Percentiles rank a stretch among this genome's conserved stretches.
Conservation (phyloP, 192 early-diverging fungal species). For the Gigaspora rosea region DNA sequence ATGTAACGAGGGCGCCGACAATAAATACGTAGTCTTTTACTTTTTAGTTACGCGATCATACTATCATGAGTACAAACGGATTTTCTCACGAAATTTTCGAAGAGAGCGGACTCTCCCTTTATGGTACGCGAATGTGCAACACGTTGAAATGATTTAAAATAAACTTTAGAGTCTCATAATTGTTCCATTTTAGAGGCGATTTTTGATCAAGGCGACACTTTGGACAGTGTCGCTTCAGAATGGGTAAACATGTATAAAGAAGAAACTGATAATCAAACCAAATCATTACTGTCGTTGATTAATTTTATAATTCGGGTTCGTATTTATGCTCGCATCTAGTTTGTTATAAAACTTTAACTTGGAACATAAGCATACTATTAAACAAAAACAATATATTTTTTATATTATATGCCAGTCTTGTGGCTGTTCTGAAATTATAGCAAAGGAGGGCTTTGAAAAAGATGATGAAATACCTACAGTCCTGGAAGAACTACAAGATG, state of each 20-base stretch:
- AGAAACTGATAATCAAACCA: slow-evolving; percentile 44
- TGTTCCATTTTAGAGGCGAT: slow-evolving; percentile 38
- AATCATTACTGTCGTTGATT: slow-evolving; percentile 67
- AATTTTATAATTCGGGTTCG: slow-evolving; percentile 71
- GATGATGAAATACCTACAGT: slow-evolving; percentile 57
- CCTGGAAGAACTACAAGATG: slow-evolving; percentile 61
- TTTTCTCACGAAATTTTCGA: no score
- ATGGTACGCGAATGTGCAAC: no score
- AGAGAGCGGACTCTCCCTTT: no score
- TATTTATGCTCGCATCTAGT: not conserved
- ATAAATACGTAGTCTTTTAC: no score
- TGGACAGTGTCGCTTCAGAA: slow-evolving; percentile 65
- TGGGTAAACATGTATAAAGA: slow-evolving; percentile 68
- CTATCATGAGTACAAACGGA: no score
- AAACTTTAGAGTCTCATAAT: no score
- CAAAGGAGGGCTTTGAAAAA: slow-evolving; percentile 47
- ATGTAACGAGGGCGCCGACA: no score
- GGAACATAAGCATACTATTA: not conserved
- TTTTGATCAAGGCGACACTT: slow-evolving; percentile 49
- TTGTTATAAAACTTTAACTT: not conserved
- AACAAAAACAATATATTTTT: not conserved
- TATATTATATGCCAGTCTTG: slow-evolving; percentile 46
- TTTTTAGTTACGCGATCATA: no score
- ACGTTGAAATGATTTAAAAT: no score
- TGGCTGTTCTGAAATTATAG: slow-evolving; percentile 57